Evolutionary conservation across 257 asterid genomes (phyloP).

Genomic region (Agastache rugosa): DNA sequence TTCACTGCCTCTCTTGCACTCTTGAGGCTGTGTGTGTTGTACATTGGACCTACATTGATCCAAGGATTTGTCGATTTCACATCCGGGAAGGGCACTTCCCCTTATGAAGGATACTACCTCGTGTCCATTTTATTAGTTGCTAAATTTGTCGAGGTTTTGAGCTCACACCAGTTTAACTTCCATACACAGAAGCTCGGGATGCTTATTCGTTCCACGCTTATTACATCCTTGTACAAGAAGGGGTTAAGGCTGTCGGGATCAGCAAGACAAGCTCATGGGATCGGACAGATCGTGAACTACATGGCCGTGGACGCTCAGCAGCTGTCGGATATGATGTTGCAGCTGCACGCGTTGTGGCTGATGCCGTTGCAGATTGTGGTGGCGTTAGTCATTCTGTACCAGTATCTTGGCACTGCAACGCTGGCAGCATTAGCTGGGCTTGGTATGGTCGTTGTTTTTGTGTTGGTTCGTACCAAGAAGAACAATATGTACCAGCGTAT

Average conservation of each 20-base stretch:
- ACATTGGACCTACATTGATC: slow-evolving; percentile 80
- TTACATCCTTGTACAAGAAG: slow-evolving; percentile 80
- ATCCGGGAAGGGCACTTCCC: slow-evolving; percentile 60
- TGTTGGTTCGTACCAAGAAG: slow-evolving; percentile 55
- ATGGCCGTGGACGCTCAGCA: slow-evolving; percentile 99
- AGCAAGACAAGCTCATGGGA: slow-evolving; percentile 86
- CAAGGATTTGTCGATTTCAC: slow-evolving; percentile 78
- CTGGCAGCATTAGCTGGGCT: slow-evolving; percentile 63
- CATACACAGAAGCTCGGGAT: slow-evolving; percentile 86
- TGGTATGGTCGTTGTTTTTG: slow-evolving; percentile 52
- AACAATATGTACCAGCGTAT: slow-evolving; percentile 72
- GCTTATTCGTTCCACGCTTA: slow-evolving; percentile 78
- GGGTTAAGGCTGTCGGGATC: slow-evolving; percentile 85
- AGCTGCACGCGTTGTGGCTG: slow-evolving; percentile 78
- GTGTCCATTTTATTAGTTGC: slow-evolving; percentile 62
- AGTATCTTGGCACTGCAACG: slow-evolving; percentile 62
- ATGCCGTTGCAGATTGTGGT: slow-evolving; percentile 82
- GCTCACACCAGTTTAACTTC: slow-evolving; percentile 89
- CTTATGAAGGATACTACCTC: slow-evolving; percentile 78
- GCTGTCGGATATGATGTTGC: slow-evolving; percentile 94
- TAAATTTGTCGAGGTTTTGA: slow-evolving; percentile 77
- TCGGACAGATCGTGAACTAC: slow-evolving; percentile 92
- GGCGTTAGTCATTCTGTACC: slow-evolving; percentile 70
- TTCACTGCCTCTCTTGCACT: slow-evolving; percentile 79
- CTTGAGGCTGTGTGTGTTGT: slow-evolving; percentile 75